Evolutionary conservation across 371 early-diverging fungal species (phyloP).

Genomic region (Zychaea mexicana): DNA sequence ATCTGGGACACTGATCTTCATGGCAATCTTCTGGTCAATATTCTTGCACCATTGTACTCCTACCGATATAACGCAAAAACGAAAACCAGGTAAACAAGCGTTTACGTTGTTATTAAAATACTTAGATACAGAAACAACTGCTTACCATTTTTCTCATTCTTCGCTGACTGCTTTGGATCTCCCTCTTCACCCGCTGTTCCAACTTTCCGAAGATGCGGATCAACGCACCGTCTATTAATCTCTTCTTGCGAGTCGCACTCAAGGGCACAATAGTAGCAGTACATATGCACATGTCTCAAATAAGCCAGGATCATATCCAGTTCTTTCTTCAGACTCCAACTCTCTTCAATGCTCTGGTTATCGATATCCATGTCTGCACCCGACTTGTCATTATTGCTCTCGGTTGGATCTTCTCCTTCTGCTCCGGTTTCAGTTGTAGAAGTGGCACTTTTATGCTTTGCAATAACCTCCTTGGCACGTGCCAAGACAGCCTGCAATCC

Average conservation of each 20-base stretch:
- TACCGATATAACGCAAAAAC: constrained; percentile 8
- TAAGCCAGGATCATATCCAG: constrained; percentile 87
- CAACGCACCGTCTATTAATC: constrained; percentile 74
- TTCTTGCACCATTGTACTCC: constrained; percentile 61
- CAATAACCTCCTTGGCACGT: constrained; percentile 38
- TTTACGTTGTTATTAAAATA: no score
- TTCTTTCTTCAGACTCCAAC: constrained; percentile 50
- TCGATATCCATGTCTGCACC: constrained; percentile 12
- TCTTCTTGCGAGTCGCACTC: constrained; percentile 86
- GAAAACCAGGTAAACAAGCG: background rate
- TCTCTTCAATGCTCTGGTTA: constrained; percentile 9
- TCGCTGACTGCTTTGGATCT: constrained; percentile 25
- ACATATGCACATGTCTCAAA: constrained; percentile 88
- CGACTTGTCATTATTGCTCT: constrained; percentile 20
- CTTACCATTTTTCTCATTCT: constrained; percentile 2
- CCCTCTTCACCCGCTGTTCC: constrained; percentile 11
- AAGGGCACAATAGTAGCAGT: constrained; percentile 91
- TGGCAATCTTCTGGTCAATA: constrained; percentile 64
- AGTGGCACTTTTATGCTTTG: constrained; percentile 1
- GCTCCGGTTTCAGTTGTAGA: constrained; percentile 1
- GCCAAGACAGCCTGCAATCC: constrained; percentile 33
- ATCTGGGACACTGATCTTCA: constrained; percentile 64
- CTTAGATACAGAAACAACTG: no score
- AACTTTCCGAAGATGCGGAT: constrained; percentile 67
- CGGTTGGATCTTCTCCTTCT: constrained; percentile 15